Conservation (phyloP, 176 grass and related monocot genomes). For the Oryza meyeriana region DNA sequence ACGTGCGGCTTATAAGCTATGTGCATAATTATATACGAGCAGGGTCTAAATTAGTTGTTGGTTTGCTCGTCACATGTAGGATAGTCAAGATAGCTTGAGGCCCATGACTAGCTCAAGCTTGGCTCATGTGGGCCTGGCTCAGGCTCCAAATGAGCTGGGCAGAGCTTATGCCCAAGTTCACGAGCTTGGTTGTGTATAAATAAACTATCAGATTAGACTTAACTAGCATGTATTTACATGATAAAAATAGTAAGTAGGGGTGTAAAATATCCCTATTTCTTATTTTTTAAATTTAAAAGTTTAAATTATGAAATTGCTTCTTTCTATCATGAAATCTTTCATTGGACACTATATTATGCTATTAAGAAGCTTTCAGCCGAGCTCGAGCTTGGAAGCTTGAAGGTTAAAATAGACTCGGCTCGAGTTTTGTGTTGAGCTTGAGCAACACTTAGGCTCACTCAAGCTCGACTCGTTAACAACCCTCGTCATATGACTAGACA, state of each 20-base stretch:
- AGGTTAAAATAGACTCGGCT: neutral
- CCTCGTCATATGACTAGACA: neutral
- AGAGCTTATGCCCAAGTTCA: neutral
- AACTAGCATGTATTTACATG: neutral
- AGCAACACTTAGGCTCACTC: neutral
- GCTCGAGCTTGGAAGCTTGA: too few relatives aligned
- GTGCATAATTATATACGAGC: too few relatives aligned
- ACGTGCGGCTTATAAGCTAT: too few relatives aligned
- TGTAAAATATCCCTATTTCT: neutral
- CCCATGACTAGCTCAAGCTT: fast-evolving
- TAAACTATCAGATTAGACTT: neutral
- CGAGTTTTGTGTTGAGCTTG: too few relatives aligned
- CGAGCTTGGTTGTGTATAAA: neutral
- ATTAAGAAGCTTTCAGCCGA: neutral
- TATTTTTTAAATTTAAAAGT: neutral
- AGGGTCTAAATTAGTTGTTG: neutral
- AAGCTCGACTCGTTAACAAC: neutral
- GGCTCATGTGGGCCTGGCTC: neutral
- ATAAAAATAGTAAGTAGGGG: neutral
- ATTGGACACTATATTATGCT: neutral
- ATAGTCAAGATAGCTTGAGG: neutral
- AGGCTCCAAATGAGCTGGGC: neutral
- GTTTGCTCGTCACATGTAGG: neutral
- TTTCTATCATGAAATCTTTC: neutral
- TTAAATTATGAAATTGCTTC: neutral